Conservation (phyloP, 225 moss, liverwort and hornwort species). For the Lunularia cruciata region DNA sequence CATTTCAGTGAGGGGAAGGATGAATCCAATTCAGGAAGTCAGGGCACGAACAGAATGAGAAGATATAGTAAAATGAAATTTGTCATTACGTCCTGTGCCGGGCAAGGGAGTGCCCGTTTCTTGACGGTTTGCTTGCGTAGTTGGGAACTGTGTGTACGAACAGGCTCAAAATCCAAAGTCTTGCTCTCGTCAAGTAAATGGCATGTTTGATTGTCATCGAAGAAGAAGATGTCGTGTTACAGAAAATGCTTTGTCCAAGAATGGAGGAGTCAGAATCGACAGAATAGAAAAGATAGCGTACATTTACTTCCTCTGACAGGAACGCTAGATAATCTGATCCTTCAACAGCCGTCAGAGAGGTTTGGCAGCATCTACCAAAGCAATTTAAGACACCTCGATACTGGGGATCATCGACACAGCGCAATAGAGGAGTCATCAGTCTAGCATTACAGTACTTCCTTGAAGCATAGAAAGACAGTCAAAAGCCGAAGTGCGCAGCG, state of each 20-base stretch:
- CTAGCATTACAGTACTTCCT: not conserved
- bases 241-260: not conserved
- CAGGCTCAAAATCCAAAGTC: not conserved
- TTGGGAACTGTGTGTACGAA: not conserved
- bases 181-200: not conserved
- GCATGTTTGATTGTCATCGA: not conserved
- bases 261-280: slow-evolving; percentile 3
- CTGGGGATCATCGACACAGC: not conserved
- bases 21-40: not conserved
- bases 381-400: not conserved
- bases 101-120: not conserved
- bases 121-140: slow-evolving; percentile 2
- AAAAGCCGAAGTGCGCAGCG: too few relatives aligned
- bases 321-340: slow-evolving; percentile 2
- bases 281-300: not conserved
- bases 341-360: not conserved
- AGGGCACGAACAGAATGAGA: not conserved
- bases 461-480: too few relatives aligned
- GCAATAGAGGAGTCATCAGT: not conserved
- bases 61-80: not conserved
- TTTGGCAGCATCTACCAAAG: not conserved
- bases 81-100: not conserved
- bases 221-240: too few relatives aligned
- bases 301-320: not conserved
- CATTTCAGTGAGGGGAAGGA: not conserved